Evolutionary conservation across 1,139 yeast genomes (phyloP), one percentile per base, ranked within the genome.

Genomic region (Zygosaccharomyces sapae): DNA sequence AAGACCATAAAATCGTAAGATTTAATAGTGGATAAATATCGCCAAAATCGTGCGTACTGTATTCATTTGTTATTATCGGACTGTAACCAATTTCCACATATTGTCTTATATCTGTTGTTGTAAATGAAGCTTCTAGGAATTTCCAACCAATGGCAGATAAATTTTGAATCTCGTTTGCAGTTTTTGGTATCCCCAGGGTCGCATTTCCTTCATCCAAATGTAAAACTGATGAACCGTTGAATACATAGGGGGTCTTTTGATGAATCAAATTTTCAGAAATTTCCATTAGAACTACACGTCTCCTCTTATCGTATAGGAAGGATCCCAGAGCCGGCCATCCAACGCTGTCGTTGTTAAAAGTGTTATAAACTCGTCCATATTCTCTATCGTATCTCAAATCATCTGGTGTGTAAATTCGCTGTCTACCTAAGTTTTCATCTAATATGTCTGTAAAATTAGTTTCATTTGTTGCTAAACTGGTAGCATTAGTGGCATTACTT

Each of bases 1-100:
- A 86, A 4, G 87, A 75, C 96, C 96, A 88, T 30, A 57, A 39
- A 12, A 80, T 66, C 0, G 77, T 68, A 10, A 62, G 48, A 24
- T 68, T 64, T 12, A 75, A 53, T 19, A 69, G 52, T 0, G 52
- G 30, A 0, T 67, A 50, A 1, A 75, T 56, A 4, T 62, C 59
- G 2, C 62, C 38, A 1, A 65, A 51, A 6, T 62, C 57, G n/a
- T 39, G 35, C 2, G 42, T 37, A 18, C 50, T 43, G 41, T 47
- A 57, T 1, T 54, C 49, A n/a, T 73, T 56, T 0, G 69, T 47
- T 5, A 86, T 62, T 1, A 86, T 70, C 0, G 92, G 86, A 0
- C 83, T 71, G 46, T 69, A 74, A 0, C 95, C 95, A 58, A 83
- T 75, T 19, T 66, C 55, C 1, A 81, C 62, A 39, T 71, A 70